Conservation (phyloP, 2,329 filamentous ascomycete genomes). For the Penicillium sp. region DNA sequence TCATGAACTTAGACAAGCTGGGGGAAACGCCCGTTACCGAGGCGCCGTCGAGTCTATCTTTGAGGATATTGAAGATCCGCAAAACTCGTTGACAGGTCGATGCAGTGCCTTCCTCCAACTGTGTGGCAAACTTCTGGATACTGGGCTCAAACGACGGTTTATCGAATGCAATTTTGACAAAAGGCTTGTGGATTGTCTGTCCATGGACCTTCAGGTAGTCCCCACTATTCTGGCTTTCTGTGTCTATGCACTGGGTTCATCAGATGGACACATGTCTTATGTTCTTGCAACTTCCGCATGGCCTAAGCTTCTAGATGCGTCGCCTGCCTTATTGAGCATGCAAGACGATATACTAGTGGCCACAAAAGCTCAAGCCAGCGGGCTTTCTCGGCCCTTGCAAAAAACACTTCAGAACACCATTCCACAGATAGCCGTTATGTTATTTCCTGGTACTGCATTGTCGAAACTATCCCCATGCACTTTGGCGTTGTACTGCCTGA, state of each 20-base stretch:
- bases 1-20: constrained; percentile 60
- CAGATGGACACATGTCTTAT: constrained; percentile 28
- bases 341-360: constrained; percentile 31
- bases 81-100: constrained; percentile 46
- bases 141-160: constrained; percentile 53
- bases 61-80: constrained; percentile 56
- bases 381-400: constrained; percentile 34
- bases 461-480: constrained; percentile 31
- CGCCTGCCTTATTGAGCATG: constrained; percentile 25
- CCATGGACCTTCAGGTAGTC: constrained; percentile 55
- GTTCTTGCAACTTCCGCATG: constrained; percentile 31
- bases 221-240: constrained; percentile 33
- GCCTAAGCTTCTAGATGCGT: constrained; percentile 32
- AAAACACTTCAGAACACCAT: constrained; percentile 28
- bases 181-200: constrained; percentile 63
- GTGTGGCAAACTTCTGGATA: constrained; percentile 50
- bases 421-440: constrained; percentile 23
- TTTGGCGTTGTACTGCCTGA: constrained; percentile 36
- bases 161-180: constrained; percentile 70
- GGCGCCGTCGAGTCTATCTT: constrained; percentile 56
- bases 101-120: constrained; percentile 57
- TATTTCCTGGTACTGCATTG: constrained; percentile 22
- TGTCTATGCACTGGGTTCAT: constrained; percentile 33
- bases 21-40: constrained; percentile 56
- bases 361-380: constrained; percentile 18